Percentiles rank a stretch among this genome's conserved stretches.
Evolutionary conservation across 2,329 filamentous ascomycete genomes (phyloP).

Genomic region (Dactylonectria macrodidyma): DNA sequence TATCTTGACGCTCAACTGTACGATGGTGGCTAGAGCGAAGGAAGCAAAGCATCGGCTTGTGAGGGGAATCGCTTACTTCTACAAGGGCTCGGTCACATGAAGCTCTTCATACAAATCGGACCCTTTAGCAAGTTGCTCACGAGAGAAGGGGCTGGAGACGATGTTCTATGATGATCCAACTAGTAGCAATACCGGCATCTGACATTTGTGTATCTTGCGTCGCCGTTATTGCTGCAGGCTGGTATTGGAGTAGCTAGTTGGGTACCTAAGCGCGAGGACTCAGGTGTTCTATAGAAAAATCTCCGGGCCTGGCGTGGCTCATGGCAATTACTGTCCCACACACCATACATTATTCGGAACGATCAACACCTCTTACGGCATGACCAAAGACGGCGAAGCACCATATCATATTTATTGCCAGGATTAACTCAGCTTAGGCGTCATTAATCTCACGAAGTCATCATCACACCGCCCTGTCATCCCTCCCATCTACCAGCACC

Average conservation of each 20-base stretch:
- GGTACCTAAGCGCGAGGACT: not conserved
- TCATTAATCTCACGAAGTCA: not conserved
- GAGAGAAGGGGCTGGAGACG: not conserved
- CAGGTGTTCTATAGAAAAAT: not conserved
- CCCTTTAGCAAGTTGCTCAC: not conserved
- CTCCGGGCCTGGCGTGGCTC: not conserved
- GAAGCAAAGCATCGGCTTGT: slow-evolving; percentile 59
- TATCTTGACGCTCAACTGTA: slow-evolving; percentile 68
- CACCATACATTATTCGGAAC: not conserved
- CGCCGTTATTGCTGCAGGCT: not conserved
- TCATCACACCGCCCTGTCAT: not conserved
- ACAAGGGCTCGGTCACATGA: slow-evolving; percentile 47
- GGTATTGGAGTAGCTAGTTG: not conserved
- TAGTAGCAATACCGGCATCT: not conserved
- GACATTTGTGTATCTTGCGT: not conserved
- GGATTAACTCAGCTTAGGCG: not conserved
- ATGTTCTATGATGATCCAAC: not conserved
- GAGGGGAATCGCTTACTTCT: slow-evolving; percentile 44
- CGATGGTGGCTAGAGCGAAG: slow-evolving; percentile 78
- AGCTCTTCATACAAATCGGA: slow-evolving; percentile 45
- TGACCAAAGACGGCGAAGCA: not conserved
- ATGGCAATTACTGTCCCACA: too few relatives aligned
- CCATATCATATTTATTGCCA: not conserved
- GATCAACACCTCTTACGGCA: not conserved
- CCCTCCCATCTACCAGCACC: not conserved